These are phyloP conservation scores for Arthrobotrys megalospora DNA, from an alignment of 2,329 filamentous ascomycete genomes.

Conservation along the genomic window DNA sequence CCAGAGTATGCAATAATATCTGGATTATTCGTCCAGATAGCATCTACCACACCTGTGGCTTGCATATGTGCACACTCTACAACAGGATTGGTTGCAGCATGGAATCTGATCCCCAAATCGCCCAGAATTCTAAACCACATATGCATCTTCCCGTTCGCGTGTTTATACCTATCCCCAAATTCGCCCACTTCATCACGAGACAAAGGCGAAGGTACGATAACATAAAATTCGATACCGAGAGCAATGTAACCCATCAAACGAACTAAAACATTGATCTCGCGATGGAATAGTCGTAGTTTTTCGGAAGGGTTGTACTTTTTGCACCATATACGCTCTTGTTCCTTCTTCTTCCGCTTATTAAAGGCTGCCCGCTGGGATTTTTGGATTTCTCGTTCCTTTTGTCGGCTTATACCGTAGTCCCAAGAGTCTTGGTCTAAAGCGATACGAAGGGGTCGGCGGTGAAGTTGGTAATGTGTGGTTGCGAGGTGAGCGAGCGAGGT, in stretches of 20 bases:
- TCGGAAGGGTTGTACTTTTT: background rate
- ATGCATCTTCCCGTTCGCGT: constrained; percentile 34
- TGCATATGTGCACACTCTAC: constrained; percentile 28
- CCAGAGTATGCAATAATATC: constrained; percentile 28
- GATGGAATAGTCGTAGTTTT: constrained; percentile 16
- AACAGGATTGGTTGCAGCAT: constrained; percentile 10
- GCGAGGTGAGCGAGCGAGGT: constrained; percentile 27
- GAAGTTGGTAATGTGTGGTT: constrained; percentile 11
- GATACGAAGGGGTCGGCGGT: constrained; percentile 13
- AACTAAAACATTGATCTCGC: constrained; percentile 25
- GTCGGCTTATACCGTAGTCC: constrained; percentile 31
- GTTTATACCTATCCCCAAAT: constrained; percentile 10
- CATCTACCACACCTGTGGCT: constrained; percentile 24
- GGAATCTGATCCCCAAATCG: constrained; percentile 33
- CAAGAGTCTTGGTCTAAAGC: constrained; percentile 44
- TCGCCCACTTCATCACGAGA: constrained; percentile 11
- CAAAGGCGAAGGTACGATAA: constrained; percentile 26
- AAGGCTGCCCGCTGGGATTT: constrained; percentile 12
- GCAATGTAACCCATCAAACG: constrained; percentile 23
- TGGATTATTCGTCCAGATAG: constrained; percentile 24
- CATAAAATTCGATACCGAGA: constrained; percentile 30
- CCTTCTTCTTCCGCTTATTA: background rate
- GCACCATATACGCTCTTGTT: background rate
- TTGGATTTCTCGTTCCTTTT: constrained; percentile 7
- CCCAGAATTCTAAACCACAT: constrained; percentile 27